Percentiles rank a stretch among this genome's conserved stretches.
Conservation (phyloP, 2,329 filamentous ascomycete genomes). For the Ophiocordyceps sinensis region DNA sequence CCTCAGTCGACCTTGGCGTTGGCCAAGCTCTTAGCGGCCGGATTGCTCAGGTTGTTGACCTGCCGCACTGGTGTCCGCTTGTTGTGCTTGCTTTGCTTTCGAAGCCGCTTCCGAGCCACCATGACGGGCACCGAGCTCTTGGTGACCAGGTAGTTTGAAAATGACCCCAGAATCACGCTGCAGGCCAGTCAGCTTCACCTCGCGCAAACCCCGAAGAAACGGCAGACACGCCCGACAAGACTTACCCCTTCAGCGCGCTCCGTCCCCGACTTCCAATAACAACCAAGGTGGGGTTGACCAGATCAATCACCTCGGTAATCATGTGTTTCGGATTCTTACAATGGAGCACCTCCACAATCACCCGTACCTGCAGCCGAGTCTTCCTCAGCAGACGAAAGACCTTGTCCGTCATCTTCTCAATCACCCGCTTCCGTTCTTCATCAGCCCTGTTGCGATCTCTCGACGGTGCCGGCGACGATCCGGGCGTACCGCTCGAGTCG, state of each 20-base stretch:
- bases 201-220: not conserved
- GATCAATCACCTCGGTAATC: slow-evolving; percentile 94
- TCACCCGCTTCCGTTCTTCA: slow-evolving; percentile 64
- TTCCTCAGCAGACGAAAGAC: slow-evolving; percentile 79
- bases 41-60: slow-evolving; percentile 68
- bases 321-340: slow-evolving; percentile 96
- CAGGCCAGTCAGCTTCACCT: slow-evolving; percentile 15
- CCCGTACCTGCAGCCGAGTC: slow-evolving; percentile 80
- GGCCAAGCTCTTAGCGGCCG: slow-evolving; percentile 49
- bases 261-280: slow-evolving; percentile 85
- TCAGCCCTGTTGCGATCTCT: slow-evolving; percentile 47
- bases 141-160: slow-evolving; percentile 93
- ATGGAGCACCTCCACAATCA: slow-evolving; percentile 92
- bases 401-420: slow-evolving; percentile 71
- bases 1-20: slow-evolving; percentile 59
- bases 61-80: slow-evolving; percentile 53
- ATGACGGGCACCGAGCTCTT: slow-evolving; percentile 96
- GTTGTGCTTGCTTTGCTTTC: slow-evolving; percentile 75
- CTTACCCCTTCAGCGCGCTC: slow-evolving; percentile 84
- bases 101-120: slow-evolving; percentile 82
- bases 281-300: slow-evolving; percentile 79
- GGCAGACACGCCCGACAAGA: slow-evolving; percentile 5
- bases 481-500: slow-evolving; percentile 19
- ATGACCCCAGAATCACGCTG: slow-evolving; percentile 86
- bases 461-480: slow-evolving; percentile 32